A percentile compares a stretch with the other conserved stretches of the same genome.
phyloP scores from a whole-genome alignment of 2,329 filamentous ascomycete species.

The Bipolaris bicolor region DNA sequence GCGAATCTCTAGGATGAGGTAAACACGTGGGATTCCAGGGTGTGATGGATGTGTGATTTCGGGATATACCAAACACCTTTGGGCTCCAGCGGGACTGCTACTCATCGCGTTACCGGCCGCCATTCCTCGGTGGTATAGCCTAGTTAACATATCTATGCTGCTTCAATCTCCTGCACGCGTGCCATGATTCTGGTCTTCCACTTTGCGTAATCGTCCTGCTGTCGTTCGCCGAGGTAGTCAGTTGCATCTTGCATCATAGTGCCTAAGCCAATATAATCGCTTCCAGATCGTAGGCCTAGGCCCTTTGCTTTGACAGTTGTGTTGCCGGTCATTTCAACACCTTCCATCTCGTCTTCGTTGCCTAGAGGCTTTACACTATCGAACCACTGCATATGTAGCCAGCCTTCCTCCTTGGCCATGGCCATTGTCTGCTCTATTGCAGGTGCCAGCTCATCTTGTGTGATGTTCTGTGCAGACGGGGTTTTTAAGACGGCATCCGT shows the following conservation, averaged over 20 bases:
- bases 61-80: not conserved
- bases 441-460: conserved; percentile 52
- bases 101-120: not conserved
- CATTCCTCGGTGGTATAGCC: not conserved
- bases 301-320: conserved; percentile 41
- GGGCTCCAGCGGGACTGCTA: not conserved
- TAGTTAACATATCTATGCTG: not conserved
- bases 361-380: conserved; percentile 57
- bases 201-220: conserved; percentile 63
- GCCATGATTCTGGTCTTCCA: conserved; percentile 70
- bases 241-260: conserved; percentile 79
- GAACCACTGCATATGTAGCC: conserved; percentile 62
- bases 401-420: conserved; percentile 46
- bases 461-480: conserved; percentile 56
- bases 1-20: not conserved
- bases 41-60: not conserved
- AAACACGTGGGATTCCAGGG: not conserved
- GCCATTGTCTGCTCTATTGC: conserved; percentile 44
- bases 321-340: conserved; percentile 32
- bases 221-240: conserved; percentile 71
- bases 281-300: conserved; percentile 52
- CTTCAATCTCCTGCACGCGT: conserved; percentile 60
- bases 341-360: conserved; percentile 37
- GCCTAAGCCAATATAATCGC: conserved; percentile 54
- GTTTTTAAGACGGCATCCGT: conserved; percentile 59